These are phyloP conservation scores for Vitis hybrid DNA, from an alignment of 177 flowering plant species.

Conservation along the genomic window DNA sequence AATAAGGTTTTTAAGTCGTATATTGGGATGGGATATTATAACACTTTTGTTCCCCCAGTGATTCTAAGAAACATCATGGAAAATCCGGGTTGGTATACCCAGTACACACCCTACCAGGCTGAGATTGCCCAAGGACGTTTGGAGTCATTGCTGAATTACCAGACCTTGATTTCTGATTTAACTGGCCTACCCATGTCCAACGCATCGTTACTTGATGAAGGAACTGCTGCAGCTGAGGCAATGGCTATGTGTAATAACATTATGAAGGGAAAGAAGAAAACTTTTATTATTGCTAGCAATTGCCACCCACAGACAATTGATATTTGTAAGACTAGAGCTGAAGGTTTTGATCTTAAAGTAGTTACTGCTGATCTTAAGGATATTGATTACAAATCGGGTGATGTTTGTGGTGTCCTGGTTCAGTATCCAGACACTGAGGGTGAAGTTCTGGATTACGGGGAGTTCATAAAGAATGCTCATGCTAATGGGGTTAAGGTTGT, in stretches of 20 bases:
- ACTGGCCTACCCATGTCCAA: constrained; percentile 98
- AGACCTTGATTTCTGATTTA: constrained; percentile 86
- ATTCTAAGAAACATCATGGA: constrained; percentile 92
- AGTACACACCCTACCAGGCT: constrained; percentile 98
- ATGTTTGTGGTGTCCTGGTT: constrained; percentile 95
- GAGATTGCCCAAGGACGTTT: constrained; percentile 95
- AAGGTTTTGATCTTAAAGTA: constrained; percentile 80
- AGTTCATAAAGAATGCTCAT: constrained; percentile 84
- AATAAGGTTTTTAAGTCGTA: constrained; percentile 84
- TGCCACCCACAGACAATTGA: constrained; percentile 96
- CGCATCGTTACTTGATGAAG: constrained; percentile 93
- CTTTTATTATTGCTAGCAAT: constrained; percentile 79
- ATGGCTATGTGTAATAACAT: constrained; percentile 98
- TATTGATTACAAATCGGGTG: constrained; percentile 72
- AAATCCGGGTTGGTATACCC: constrained; percentile 98
- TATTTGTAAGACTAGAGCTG: constrained; percentile 87
- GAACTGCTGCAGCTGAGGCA: constrained; percentile 99
- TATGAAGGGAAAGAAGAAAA: constrained; percentile 78
- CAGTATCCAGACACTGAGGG: constrained; percentile 99
- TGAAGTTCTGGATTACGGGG: constrained; percentile 82
- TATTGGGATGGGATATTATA: constrained; percentile 98
- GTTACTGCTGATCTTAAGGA: constrained; percentile 70
- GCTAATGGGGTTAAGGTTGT: constrained; percentile 96
- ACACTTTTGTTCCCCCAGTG: constrained; percentile 82
- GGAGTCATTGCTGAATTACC: constrained; percentile 85